Percentiles rank a stretch among this genome's conserved stretches.
Evolutionary conservation across 305 asterid genomes (phyloP).

Genomic region (Fraxinus velutina): DNA sequence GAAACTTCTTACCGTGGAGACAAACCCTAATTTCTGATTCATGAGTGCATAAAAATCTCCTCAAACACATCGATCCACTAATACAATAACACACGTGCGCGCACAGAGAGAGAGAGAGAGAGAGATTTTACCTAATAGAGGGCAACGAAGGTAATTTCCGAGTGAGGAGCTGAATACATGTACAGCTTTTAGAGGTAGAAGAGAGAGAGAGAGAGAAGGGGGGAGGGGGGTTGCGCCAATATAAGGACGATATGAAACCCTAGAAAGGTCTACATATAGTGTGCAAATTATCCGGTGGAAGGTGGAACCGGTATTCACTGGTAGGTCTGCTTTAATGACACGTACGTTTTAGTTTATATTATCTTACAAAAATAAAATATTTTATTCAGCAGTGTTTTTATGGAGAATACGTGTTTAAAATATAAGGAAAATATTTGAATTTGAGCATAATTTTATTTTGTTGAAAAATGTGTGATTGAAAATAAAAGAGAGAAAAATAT

Average conservation of each 20-base stretch:
- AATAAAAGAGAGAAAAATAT: too few relatives aligned
- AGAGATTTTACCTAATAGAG: not conserved
- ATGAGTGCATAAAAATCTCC: too few relatives aligned
- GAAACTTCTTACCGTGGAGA: too few relatives aligned
- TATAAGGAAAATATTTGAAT: too few relatives aligned
- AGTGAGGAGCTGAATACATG: not conserved
- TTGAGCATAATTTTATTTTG: too few relatives aligned
- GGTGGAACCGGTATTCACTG: not conserved
- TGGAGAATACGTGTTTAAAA: too few relatives aligned
- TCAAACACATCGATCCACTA: too few relatives aligned
- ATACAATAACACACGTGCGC: too few relatives aligned
- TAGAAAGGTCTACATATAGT: conserved; percentile 15
- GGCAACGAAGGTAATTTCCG: not conserved
- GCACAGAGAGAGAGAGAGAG: too few relatives aligned
- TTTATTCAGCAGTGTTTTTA: too few relatives aligned
- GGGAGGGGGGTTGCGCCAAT: not conserved
- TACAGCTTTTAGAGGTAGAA: not conserved
- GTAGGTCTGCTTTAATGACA: not conserved
- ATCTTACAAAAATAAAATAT: not conserved
- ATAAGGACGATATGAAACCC: conserved; percentile 13
- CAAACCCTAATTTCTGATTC: too few relatives aligned
- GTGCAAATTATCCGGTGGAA: not conserved
- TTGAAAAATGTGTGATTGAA: too few relatives aligned
- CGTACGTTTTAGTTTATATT: not conserved
- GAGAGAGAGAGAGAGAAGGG: not conserved